Base-by-base conservation (phyloP, 2,329 filamentous ascomycete genomes). In the Escovopsis sp. region DNA sequence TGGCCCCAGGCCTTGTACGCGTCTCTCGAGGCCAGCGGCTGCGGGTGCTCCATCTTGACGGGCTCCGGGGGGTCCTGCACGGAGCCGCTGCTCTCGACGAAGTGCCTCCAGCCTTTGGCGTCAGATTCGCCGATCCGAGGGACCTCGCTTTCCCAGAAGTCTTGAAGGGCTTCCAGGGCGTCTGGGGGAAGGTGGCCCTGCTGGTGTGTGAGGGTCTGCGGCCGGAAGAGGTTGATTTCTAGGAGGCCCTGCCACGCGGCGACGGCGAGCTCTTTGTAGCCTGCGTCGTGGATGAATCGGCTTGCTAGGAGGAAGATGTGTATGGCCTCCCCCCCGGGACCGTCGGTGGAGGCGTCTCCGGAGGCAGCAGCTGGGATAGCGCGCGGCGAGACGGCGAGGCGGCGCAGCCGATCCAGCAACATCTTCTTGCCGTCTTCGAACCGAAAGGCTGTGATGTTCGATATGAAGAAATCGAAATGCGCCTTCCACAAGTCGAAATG, bases 101-200 rank as follows among this genome's bases (percentile, higher is more conserved):
- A 76, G n/a, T 60, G 48, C 2, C 48, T 52, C 86, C 86, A 94
- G 1, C 86, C 85, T 41, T 66, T 63, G 3, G 84, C 77, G 2
- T 62, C 65, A 1, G 57, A 48, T 45, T 96, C 88, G 9, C 88
- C 88, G 36, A 94, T 69, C 5, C 88, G 72, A 1, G 80, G 63
- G 1, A 74, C 66, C 49, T 94, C 88, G 38, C 76, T 82, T 39
- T 94, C 85, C 90, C 90, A 96, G 43, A 90, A 94, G 3, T 76
- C 67, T 33, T 70, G 62, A 41, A 94, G 81, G 0, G 50, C 49
- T 3, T 55, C 50, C 10, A 63, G 28, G 0, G 43, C 39, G n/a
- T n/a, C n/a, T n/a, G n/a, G n/a, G n/a, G n/a, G n/a, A n/a, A n/a
- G n/a, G n/a, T n/a, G n/a, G n/a, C 42, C 44, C 10, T 46, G 36